Percentiles rank a stretch among this genome's conserved stretches.
These are phyloP conservation scores for Leishmania arabica DNA, from an alignment of 208 protist genomes.

Conservation along the genomic window DNA sequence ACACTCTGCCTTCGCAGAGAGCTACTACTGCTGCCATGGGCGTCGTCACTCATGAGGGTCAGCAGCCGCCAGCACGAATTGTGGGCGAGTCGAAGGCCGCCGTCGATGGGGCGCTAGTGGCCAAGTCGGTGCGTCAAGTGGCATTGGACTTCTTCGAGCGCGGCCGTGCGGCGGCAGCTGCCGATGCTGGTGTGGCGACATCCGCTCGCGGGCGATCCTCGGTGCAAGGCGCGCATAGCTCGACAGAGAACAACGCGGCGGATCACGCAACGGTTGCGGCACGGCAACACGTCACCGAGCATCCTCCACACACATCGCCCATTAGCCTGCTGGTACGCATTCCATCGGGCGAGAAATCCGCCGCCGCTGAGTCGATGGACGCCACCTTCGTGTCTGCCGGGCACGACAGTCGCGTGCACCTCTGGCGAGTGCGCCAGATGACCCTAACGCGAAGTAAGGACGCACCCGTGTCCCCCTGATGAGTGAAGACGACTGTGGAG, in stretches of 20 bases:
- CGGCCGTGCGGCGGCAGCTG: background rate
- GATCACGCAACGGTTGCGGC: background rate
- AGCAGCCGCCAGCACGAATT: background rate
- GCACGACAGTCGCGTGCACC: slow-evolving; percentile 21
- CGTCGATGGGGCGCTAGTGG: background rate
- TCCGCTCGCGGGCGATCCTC: background rate
- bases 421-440: slow-evolving; percentile 10
- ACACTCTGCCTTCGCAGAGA: background rate
- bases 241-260: background rate
- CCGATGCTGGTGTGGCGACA: background rate
- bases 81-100: background rate
- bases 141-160: slow-evolving; percentile 12
- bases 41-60: background rate
- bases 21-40: background rate
- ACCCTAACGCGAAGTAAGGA: background rate
- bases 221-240: background rate
- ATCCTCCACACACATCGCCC: background rate
- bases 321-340: slow-evolving; percentile 14
- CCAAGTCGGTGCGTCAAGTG: slow-evolving; percentile 4
- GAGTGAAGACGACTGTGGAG: background rate
- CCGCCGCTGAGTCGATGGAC: background rate
- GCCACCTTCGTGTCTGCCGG: slow-evolving; percentile 4
- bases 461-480: background rate
- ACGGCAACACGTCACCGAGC: background rate
- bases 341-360: background rate